Percentiles rank a stretch among this genome's conserved stretches.
These are phyloP conservation scores for Lactarius vividus DNA, from an alignment of 768 basidiomycete species.

Conservation along the genomic window DNA sequence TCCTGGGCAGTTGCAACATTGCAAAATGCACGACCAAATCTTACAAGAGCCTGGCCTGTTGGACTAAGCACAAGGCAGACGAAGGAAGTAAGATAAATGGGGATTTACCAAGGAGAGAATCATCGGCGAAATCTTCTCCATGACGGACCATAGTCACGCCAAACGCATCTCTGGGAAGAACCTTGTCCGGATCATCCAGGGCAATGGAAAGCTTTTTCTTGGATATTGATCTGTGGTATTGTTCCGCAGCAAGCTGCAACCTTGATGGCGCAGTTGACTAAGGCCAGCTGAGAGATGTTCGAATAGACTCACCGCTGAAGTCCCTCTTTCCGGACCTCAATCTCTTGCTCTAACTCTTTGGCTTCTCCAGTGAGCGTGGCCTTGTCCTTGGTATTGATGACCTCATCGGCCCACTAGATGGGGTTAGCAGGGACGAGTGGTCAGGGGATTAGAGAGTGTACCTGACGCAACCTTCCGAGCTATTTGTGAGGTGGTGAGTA, in stretches of 20 bases:
- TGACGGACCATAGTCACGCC: slow-evolving; percentile 44
- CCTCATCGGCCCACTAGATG: slow-evolving; percentile 82
- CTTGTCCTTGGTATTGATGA: slow-evolving; percentile 82
- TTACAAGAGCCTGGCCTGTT: slow-evolving; percentile 67
- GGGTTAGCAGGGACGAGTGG: slow-evolving; percentile 6
- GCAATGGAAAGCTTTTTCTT: slow-evolving; percentile 38
- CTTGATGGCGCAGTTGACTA: slow-evolving; percentile 2
- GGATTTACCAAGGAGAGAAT: slow-evolving; percentile 24
- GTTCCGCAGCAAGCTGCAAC: slow-evolving; percentile 24
- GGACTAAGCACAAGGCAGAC: background rate
- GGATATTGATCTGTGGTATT: slow-evolving; percentile 25
- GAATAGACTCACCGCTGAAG: slow-evolving; percentile 56
- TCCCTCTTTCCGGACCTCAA: slow-evolving; percentile 76
- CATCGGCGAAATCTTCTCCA: slow-evolving; percentile 39
- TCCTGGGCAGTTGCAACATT: slow-evolving; percentile 85
- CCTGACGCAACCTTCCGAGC: slow-evolving; percentile 80
- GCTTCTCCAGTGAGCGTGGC: slow-evolving; percentile 76
- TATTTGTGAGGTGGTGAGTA: slow-evolving; percentile 31
- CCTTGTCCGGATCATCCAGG: slow-evolving; percentile 37
- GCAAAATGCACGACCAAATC: slow-evolving; percentile 80
- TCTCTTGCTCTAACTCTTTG: slow-evolving; percentile 75
- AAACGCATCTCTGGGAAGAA: slow-evolving; percentile 40
- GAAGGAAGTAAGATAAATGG: background rate
- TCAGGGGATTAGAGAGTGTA: slow-evolving; percentile 33
- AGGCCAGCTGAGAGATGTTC: background rate